These are phyloP conservation scores for Lithohypha guttulata DNA, from an alignment of 2,329 filamentous ascomycete genomes.

Conservation along the genomic window DNA sequence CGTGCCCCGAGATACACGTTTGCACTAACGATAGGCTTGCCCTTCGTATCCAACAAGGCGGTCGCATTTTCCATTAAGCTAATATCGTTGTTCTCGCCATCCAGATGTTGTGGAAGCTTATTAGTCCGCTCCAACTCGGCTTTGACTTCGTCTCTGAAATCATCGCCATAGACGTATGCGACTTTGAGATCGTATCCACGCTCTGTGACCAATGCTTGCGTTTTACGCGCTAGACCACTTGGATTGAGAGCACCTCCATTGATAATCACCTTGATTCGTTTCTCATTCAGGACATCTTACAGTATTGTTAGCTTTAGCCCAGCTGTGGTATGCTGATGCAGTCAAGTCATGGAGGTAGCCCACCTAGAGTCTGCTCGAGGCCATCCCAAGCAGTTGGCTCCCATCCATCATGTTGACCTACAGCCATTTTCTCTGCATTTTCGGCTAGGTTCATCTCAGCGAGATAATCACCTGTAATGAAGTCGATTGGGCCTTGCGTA, in stretches of 20 bases:
- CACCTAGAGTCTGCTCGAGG: conserved; percentile 32
- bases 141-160: conserved; percentile 30
- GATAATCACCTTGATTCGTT: conserved; percentile 44
- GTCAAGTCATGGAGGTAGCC: neutral
- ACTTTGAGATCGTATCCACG: conserved; percentile 31
- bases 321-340: too few relatives aligned
- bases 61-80: conserved; percentile 28
- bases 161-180: conserved; percentile 38
- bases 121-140: conserved; percentile 26
- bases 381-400: conserved; percentile 41
- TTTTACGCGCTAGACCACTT: conserved; percentile 33
- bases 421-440: conserved; percentile 32
- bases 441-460: conserved; percentile 39
- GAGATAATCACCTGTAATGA: conserved; percentile 46
- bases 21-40: conserved; percentile 34
- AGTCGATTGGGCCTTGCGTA: conserved; percentile 33
- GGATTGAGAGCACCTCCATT: conserved; percentile 49
- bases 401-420: conserved; percentile 34
- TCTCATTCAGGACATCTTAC: conserved; percentile 33
- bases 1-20: conserved; percentile 45
- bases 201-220: conserved; percentile 24
- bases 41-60: conserved; percentile 28
- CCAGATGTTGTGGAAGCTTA: conserved; percentile 31
- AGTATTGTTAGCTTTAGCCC: neutral
- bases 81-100: conserved; percentile 30